phyloP scores from a whole-genome alignment of 1,284 basidiomycete genomes.

The Inonotus obliquus region DNA sequence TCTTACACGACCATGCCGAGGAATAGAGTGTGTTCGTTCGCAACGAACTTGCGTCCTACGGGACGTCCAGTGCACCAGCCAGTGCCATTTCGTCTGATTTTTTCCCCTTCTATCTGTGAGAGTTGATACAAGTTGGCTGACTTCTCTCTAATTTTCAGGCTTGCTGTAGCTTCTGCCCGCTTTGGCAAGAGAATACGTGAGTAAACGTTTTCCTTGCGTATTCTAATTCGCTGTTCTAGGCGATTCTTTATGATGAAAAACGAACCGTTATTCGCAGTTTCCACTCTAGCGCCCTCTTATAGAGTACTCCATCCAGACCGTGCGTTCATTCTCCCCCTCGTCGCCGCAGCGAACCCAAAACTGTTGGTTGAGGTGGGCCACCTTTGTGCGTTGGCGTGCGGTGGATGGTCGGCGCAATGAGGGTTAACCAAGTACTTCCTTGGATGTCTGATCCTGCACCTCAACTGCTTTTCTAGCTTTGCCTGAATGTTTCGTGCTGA shows the following conservation, averaged over 20 bases:
- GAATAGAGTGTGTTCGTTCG: conserved; percentile 66
- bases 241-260: conserved; percentile 47
- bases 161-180: neutral
- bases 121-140: conserved; percentile 19
- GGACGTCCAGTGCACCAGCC: conserved; percentile 72
- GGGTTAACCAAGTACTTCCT: conserved; percentile 54
- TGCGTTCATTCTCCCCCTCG: conserved; percentile 57
- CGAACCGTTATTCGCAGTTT: conserved; percentile 72
- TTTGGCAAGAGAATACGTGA: neutral
- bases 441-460: conserved; percentile 59
- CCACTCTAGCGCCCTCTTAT: conserved; percentile 61
- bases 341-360: conserved; percentile 61
- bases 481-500: neutral
- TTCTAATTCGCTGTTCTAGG: neutral
- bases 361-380: conserved; percentile 56
- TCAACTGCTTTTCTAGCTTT: neutral
- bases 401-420: conserved; percentile 55
- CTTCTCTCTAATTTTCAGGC: neutral
- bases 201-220: neutral
- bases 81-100: conserved; percentile 76
- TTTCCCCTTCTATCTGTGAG: conserved; percentile 13
- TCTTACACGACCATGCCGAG: conserved; percentile 78
- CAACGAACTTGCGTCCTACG: conserved; percentile 60
- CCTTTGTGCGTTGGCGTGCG: conserved; percentile 60
- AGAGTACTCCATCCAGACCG: conserved; percentile 66